Evolutionary conservation across 345 rosid genomes (phyloP).

Genomic region (Salix suchowensis): DNA sequence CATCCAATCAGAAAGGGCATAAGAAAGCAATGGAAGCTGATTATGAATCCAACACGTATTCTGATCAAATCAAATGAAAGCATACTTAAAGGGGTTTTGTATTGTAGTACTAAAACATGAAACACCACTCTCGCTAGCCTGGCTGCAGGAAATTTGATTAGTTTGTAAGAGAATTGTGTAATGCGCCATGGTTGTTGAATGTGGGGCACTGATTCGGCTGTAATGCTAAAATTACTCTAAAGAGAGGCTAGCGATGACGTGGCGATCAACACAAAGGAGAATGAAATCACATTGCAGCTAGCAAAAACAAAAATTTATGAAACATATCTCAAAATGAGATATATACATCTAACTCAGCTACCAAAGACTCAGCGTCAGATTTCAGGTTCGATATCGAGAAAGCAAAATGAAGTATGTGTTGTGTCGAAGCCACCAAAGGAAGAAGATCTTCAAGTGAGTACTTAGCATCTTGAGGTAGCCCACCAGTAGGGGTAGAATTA

Average conservation of each 20-base stretch:
- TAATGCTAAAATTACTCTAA: not conserved
- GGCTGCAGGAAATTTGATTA: not conserved
- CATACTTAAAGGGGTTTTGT: constrained; percentile 1
- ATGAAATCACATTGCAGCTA: not conserved
- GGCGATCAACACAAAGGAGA: not conserved
- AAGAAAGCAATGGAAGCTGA: constrained; percentile 42
- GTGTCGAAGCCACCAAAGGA: no score
- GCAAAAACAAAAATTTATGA: not conserved
- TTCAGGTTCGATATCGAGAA: not conserved
- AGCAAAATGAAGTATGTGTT: not conserved
- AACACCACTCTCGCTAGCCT: not conserved
- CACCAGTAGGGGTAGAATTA: not conserved
- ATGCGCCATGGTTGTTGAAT: not conserved
- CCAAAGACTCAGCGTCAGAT: not conserved
- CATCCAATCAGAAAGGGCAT: constrained; percentile 19
- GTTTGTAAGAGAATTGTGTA: not conserved
- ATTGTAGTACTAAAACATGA: not conserved
- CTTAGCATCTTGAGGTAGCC: not conserved
- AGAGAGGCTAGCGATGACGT: not conserved
- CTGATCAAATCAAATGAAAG: constrained; percentile 22
- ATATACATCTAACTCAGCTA: no score
- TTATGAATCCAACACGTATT: constrained; percentile 39
- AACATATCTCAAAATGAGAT: not conserved
- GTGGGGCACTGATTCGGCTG: not conserved
- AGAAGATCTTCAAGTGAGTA: not conserved